These are phyloP conservation scores for Litchi chinensis DNA, from an alignment of 345 rosid genomes.

Conservation along the genomic window DNA sequence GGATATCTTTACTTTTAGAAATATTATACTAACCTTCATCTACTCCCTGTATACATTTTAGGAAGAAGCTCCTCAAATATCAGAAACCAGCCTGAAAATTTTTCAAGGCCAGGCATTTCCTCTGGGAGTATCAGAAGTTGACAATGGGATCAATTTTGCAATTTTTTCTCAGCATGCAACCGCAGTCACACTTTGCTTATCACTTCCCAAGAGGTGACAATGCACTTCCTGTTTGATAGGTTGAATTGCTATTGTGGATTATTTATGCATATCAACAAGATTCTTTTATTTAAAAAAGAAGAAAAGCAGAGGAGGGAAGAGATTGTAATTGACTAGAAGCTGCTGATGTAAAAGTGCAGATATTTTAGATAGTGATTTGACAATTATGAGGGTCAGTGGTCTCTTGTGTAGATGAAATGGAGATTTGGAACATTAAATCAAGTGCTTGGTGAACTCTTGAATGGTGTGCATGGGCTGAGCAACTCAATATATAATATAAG, in stretches of 20 bases:
- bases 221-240: slow-evolving; percentile 9
- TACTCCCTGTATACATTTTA: slow-evolving; percentile 26
- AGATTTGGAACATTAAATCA: neutral
- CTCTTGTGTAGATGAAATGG: no score
- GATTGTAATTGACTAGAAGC: neutral
- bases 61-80: slow-evolving; percentile 55
- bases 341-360: neutral
- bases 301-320: neutral
- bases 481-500: neutral
- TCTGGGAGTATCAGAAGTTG: slow-evolving; percentile 75
- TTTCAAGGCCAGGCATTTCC: slow-evolving; percentile 80
- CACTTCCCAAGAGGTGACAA: slow-evolving; percentile 63
- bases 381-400: neutral
- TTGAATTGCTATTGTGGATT: neutral
- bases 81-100: slow-evolving; percentile 40
- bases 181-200: slow-evolving; percentile 76
- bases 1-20: neutral
- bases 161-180: slow-evolving; percentile 83
- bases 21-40: neutral
- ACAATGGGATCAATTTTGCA: slow-evolving; percentile 81
- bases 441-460: neutral
- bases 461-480: neutral
- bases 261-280: neutral
- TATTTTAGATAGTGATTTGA: neutral
- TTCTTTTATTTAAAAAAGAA: neutral